Conservation (phyloP, 2,329 filamentous ascomycete genomes). For the Shiraia bambusicola region DNA sequence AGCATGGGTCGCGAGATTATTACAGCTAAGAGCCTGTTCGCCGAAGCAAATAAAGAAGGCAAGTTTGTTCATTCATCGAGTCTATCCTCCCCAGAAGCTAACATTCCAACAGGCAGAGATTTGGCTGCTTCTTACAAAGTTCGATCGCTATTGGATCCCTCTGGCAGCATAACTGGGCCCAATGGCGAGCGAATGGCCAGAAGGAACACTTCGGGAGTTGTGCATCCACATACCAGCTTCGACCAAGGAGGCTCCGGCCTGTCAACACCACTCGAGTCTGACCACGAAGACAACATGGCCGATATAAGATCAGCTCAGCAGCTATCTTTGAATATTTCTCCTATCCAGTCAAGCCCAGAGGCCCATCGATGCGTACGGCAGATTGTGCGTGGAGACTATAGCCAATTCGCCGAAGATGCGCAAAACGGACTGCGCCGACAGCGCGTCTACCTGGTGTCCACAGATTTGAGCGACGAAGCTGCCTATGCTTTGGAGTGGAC, state of each 20-base stretch:
- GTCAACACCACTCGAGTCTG: conserved; percentile 71
- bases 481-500: conserved; percentile 97
- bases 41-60: conserved; percentile 79
- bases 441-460: conserved; percentile 92
- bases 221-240: conserved; percentile 84
- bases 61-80: conserved; percentile 38
- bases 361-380: conserved; percentile 83
- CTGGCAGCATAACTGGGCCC: conserved; percentile 65
- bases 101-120: conserved; percentile 48
- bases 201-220: conserved; percentile 54
- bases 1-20: conserved; percentile 40
- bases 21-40: conserved; percentile 64
- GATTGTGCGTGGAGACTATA: conserved; percentile 85
- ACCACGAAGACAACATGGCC: conserved; percentile 79
- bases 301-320: conserved; percentile 89
- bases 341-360: conserved; percentile 73
- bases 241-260: conserved; percentile 65
- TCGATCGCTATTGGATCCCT: conserved; percentile 64
- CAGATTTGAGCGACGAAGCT: conserved; percentile 90
- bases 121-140: conserved; percentile 58
- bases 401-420: conserved; percentile 71
- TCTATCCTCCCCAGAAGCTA: conserved; percentile 10
- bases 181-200: conserved; percentile 57
- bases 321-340: conserved; percentile 76
- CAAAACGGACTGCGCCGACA: conserved; percentile 76